Evolutionary conservation across 2,329 filamentous ascomycete species (phyloP), one percentile per base, ranked within the genome.

Genomic region (Pyrenochaeta sp.): DNA sequence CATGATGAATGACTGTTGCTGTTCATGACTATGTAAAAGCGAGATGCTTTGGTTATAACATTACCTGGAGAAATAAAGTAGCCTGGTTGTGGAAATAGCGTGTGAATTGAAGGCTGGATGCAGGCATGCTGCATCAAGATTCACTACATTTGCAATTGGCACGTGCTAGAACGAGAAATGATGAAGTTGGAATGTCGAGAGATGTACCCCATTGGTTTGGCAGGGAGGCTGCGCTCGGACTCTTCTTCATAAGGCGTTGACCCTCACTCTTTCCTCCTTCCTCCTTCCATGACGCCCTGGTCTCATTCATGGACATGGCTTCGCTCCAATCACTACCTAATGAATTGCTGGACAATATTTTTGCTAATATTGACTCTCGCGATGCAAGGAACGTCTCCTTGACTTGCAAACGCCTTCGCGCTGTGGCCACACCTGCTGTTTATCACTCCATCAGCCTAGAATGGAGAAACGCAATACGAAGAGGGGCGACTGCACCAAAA

Each of bases 291-390:
- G n/a, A n/a, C n/a, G n/a, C n/a, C n/a, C n/a, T n/a, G n/a, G n/a
- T n/a, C n/a, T n/a, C n/a, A n/a, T n/a, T 29, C 1, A 37, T 5
- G 4, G 35, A 17, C 0, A 50, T 44, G 40, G 31, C 47, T 15
- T 44, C 40, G 31, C 33, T 50, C 7, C 30, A 33, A 4, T 10
- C 21, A 2, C 21, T 50, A 21, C 47, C 47, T 11, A 36, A 17
- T 23, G 47, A 50, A 35, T 30, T 50, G 35, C 21, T 50, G 7
- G 47, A 50, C 6, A 29, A 4, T 32, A 44, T 50, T 29, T 21
- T 50, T 21, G n/a, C 39, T 9, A n/a, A 31, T 30, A 30, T 50
- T 30, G 31, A 30, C 1, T 37, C 14, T 9, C 23, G 32, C 9
- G 47, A 31, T 36, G 40, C 32, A n/a, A 21, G 35, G 15, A 36